Percentiles rank a stretch among this genome's conserved stretches.
Evolutionary conservation across 1,139 yeast species (phyloP).

Genomic region (Taphrina confusa): DNA sequence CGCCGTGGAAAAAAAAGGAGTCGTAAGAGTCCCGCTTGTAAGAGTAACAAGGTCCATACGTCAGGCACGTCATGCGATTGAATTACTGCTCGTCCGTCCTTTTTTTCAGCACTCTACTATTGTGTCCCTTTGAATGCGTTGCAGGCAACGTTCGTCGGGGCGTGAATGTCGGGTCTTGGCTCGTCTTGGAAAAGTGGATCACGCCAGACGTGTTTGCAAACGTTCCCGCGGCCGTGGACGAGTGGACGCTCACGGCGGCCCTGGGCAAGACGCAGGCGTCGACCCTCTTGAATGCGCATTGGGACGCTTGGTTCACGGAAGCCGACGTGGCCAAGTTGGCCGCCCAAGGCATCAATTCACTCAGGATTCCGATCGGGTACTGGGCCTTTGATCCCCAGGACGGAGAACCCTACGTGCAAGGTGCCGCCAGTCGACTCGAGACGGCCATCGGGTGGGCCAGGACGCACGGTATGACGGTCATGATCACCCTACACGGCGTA

Average conservation of each 20-base stretch:
- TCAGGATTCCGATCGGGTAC: conserved; percentile 90
- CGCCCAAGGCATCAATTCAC: conserved; percentile 65
- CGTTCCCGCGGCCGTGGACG: conserved; percentile 62
- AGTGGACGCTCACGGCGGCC: conserved; percentile 64
- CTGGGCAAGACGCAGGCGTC: conserved; percentile 67
- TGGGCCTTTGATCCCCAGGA: conserved; percentile 77
- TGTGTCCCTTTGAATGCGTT: not conserved
- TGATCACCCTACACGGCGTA: conserved; percentile 94
- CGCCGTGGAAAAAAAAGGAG: no score
- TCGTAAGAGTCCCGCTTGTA: no score
- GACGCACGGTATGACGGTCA: conserved; percentile 63
- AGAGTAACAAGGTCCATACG: no score
- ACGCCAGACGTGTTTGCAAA: conserved; percentile 8
- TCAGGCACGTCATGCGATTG: conserved; percentile 7
- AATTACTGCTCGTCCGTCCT: not conserved
- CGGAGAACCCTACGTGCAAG: conserved; percentile 84
- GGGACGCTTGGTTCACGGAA: conserved; percentile 74
- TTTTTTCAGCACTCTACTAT: not conserved
- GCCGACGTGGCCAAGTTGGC: conserved; percentile 66
- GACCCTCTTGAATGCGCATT: conserved; percentile 61
- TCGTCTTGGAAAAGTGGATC: conserved; percentile 46
- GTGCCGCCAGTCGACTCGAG: conserved; percentile 73
- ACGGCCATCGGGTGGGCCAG: conserved; percentile 76
- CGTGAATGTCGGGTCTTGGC: conserved; percentile 90
- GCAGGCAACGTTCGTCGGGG: conserved; percentile 51